Evolutionary conservation across 2,329 filamentous ascomycete species (phyloP).

Genomic region (Pezizomycotina sp.): DNA sequence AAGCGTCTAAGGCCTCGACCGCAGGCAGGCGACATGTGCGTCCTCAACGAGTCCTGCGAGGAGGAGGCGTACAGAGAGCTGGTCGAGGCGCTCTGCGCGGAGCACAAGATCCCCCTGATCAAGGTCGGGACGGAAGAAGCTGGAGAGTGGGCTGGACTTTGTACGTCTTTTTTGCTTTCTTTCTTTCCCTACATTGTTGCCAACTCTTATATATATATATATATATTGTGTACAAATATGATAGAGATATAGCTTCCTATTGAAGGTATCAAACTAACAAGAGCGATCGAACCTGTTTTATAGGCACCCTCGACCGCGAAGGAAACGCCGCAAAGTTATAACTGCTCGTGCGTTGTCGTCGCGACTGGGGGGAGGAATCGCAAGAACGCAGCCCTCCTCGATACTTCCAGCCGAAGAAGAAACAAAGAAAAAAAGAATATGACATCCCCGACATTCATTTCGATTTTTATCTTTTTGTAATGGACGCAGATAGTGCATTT

Average conservation of each 20-base stretch:
- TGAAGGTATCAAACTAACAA: slow-evolving; percentile 13
- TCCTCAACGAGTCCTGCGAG: slow-evolving; percentile 98
- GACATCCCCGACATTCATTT: not conserved
- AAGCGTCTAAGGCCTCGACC: slow-evolving; percentile 98
- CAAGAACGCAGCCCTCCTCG: slow-evolving; percentile 95
- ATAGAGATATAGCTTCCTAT: slow-evolving; percentile 4
- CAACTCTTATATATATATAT: slow-evolving; percentile 2
- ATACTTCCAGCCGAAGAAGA: slow-evolving; percentile 84
- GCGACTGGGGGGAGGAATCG: slow-evolving; percentile 99
- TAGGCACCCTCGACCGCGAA: slow-evolving; percentile 96
- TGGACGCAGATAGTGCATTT: too few species aligned
- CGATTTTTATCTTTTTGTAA: too few species aligned
- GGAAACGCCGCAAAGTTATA: slow-evolving; percentile 98
- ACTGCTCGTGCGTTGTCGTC: slow-evolving; percentile 99
- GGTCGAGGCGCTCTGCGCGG: slow-evolving; percentile 91
- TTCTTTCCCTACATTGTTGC: slow-evolving; percentile 6
- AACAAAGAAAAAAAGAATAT: not conserved
- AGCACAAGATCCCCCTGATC: slow-evolving; percentile 99
- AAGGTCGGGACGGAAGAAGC: slow-evolving; percentile 99
- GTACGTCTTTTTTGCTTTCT: slow-evolving; percentile 48
- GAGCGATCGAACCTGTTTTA: slow-evolving; percentile 9
- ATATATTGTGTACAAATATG: slow-evolving; percentile 4
- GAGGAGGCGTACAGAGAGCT: slow-evolving; percentile 99
- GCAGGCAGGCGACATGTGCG: slow-evolving; percentile 98
- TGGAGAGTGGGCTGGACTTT: slow-evolving; percentile 98